These are phyloP conservation scores for Gynochthodes officinalis DNA, from an alignment of 257 asterid species.

Conservation along the genomic window DNA sequence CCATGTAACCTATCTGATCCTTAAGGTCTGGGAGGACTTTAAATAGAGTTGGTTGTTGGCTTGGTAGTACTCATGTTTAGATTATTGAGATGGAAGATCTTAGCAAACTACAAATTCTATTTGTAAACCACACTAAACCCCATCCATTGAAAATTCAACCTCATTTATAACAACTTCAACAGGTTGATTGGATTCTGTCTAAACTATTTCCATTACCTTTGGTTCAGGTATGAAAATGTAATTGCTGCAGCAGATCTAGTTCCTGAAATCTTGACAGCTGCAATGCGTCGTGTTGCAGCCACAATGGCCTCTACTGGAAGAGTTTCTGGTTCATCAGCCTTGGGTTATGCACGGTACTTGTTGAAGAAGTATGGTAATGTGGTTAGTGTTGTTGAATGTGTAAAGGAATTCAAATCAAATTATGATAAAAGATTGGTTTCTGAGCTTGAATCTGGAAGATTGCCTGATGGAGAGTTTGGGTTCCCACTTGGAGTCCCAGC, in stretches of 20 bases:
- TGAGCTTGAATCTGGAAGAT: slow-evolving; percentile 79
- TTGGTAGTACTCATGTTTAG: neutral
- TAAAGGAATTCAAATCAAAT: slow-evolving; percentile 67
- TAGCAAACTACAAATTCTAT: neutral
- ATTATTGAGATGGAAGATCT: neutral
- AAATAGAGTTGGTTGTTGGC: neutral
- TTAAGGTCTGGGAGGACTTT: neutral
- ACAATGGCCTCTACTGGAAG: slow-evolving; percentile 73
- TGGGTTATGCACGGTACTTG: slow-evolving; percentile 68
- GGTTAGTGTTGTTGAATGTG: slow-evolving; percentile 83
- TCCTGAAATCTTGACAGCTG: slow-evolving; percentile 78
- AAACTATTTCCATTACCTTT: slow-evolving; percentile 14
- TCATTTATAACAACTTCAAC: neutral
- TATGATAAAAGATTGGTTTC: slow-evolving; percentile 78
- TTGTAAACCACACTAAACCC: neutral
- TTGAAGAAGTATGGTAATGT: slow-evolving; percentile 65
- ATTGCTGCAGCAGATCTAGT: slow-evolving; percentile 83
- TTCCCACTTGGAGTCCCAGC: slow-evolving; percentile 88
- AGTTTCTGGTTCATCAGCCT: slow-evolving; percentile 65
- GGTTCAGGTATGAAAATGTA: slow-evolving; percentile 81
- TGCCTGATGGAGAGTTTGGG: slow-evolving; percentile 70
- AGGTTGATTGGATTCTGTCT: neutral
- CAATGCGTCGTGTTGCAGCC: slow-evolving; percentile 67
- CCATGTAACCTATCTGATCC: neutral
- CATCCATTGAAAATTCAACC: neutral